Conservation (phyloP, 108 stramenopile species). For the Cyclotella baltica region DNA sequence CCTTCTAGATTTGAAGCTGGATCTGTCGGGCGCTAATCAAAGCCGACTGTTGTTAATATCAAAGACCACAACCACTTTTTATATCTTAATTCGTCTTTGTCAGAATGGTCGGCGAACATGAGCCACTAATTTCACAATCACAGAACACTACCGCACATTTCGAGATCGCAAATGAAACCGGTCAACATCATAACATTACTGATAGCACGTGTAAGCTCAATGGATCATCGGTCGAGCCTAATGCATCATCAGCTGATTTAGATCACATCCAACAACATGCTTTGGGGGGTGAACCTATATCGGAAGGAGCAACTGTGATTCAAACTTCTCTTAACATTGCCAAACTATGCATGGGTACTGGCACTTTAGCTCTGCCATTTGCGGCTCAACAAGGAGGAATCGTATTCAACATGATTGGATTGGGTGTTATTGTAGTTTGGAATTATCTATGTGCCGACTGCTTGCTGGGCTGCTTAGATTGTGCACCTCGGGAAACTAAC, state of each 20-base stretch:
- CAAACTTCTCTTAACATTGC: conserved; percentile 65
- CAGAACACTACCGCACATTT: neutral
- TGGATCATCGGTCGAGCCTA: conserved; percentile 3
- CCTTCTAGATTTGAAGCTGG: no score
- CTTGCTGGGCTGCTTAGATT: conserved; percentile 55
- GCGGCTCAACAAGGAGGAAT: conserved; percentile 79
- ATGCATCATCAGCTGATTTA: neutral
- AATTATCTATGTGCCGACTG: conserved; percentile 72
- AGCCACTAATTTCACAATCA: neutral
- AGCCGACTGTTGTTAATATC: no score
- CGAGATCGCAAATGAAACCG: neutral
- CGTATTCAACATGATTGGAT: conserved; percentile 61
- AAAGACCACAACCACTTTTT: no score
- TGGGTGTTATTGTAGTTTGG: conserved; percentile 68
- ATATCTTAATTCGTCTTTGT: no score
- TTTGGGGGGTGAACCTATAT: neutral
- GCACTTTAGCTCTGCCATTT: conserved; percentile 78
- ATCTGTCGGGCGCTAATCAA: no score
- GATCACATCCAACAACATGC: neutral
- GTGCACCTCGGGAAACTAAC: neutral
- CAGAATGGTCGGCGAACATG: no score
- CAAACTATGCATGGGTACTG: conserved; percentile 76
- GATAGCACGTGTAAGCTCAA: neutral
- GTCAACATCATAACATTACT: neutral
- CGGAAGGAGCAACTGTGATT: conserved; percentile 41